Base-by-base conservation (phyloP, 1,139 yeast genomes). In the Suhomyces coccinellae region DNA sequence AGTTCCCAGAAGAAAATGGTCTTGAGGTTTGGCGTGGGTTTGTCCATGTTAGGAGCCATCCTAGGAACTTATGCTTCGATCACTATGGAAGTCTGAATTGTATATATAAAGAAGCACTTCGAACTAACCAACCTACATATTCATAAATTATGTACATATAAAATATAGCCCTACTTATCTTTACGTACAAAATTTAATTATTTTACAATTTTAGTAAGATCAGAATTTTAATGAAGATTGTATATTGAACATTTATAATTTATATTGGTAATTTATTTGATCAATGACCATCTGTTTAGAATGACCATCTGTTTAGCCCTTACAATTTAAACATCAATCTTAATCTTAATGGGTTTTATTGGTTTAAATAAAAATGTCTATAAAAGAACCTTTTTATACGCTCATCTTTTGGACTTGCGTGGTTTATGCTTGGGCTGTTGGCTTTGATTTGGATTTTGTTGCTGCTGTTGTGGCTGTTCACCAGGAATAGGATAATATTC, bases 11-110 rank as follows among this genome's bases (percentile, higher is more conserved):
- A 79, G 49, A 67, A 52, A 43, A 7, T 62, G 2, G 49, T 70
- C 7, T 74, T 86, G 45, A 65, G 72, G 50, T 14, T 62, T 12
- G 79, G 86, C 8, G 71, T 85, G 15, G 54, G 60, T 0, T 44
- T 77, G 4, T 77, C 86, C 39, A 50, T 74, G 1, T 36, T 70
- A 0, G 67, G 79, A 31, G 80, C 87, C 1, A 49, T 77, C 0
- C 52, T 74, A 12, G 91, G 90, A 4, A 78, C 76, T 1, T 58
- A 61, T 38, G 72, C 69, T 9, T 51, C 69, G 2, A 46, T 65
- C n/a, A 52, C 52, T 7, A 47, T 56, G 46, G 62, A 61, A 20
- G 24, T 20, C 8, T 20, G 24, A 20, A 17, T 4, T 34, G 37
- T 34, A 24, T 16, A 22, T 38, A 32, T 15, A 22, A 4, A 20